These are phyloP conservation scores for Gastrodia elata DNA, from an alignment of 106 monocot species.

Conservation along the genomic window DNA sequence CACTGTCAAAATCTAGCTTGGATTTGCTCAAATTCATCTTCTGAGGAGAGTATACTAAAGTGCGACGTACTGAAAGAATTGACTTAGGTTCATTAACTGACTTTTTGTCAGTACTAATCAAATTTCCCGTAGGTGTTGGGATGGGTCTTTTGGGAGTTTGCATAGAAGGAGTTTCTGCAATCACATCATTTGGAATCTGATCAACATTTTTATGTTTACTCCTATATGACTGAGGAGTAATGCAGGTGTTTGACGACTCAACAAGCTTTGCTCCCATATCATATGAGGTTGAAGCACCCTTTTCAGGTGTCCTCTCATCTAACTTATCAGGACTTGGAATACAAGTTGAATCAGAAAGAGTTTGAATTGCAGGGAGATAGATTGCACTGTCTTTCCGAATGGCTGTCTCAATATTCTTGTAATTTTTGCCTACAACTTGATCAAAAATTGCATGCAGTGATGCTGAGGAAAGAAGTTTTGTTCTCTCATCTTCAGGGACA, in stretches of 20 bases:
- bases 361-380: constrained; percentile 1
- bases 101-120: constrained; percentile 11
- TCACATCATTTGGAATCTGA: constrained; percentile 1
- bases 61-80: constrained; percentile 32
- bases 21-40: constrained; percentile 12
- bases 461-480: constrained; percentile 16
- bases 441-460: not conserved
- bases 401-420: constrained; percentile 3
- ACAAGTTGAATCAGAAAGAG: constrained; percentile 9
- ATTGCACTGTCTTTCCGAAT: constrained; percentile 4
- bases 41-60: constrained; percentile 32
- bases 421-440: not conserved
- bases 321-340: constrained; percentile 9
- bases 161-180: constrained; percentile 35
- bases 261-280: constrained; percentile 9
- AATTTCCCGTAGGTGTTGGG: constrained; percentile 22
- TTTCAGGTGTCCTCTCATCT: not conserved
- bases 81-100: constrained; percentile 16
- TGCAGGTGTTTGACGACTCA: constrained; percentile 7
- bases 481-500: constrained; percentile 16
- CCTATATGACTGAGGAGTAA: constrained; percentile 6
- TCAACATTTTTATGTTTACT: constrained; percentile 27
- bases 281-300: not conserved
- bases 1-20: not conserved
- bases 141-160: constrained; percentile 45